Conservation (phyloP, 345 rosid species). For the Erysimum cheiranthoides region DNA sequence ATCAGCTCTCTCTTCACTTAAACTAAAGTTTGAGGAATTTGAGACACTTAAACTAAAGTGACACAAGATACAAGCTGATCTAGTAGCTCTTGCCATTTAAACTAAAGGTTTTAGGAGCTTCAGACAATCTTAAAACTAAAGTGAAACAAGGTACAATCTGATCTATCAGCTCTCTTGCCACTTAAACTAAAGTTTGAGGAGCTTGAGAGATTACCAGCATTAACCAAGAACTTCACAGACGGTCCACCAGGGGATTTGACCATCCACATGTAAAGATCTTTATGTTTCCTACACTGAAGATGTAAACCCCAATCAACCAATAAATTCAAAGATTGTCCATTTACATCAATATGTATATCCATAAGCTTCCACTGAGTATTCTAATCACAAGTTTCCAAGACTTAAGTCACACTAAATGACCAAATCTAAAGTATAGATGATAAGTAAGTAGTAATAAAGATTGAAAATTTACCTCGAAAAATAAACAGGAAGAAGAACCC, state of each 20-base stretch:
- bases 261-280: conserved; percentile 90
- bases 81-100: too few species aligned
- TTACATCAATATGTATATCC: background rate
- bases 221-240: conserved; percentile 92
- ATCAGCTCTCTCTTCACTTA: background rate
- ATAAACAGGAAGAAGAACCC: conserved; percentile 84
- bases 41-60: background rate
- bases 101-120: too few species aligned
- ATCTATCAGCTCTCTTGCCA: background rate
- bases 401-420: background rate
- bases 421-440: background rate
- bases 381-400: background rate
- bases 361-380: background rate
- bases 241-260: conserved; percentile 84
- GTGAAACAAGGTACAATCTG: background rate
- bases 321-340: background rate
- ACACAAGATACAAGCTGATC: too few species aligned
- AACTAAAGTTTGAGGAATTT: background rate
- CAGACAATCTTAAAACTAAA: too few species aligned
- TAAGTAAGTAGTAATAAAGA: background rate
- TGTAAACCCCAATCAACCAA: background rate
- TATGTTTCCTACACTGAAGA: conserved; percentile 91
- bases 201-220: conserved; percentile 71
- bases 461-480: conserved; percentile 76
- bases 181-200: background rate